phyloP scores from a whole-genome alignment of 768 basidiomycete genomes.

The button mushroom (Agaricus bisporus) region DNA sequence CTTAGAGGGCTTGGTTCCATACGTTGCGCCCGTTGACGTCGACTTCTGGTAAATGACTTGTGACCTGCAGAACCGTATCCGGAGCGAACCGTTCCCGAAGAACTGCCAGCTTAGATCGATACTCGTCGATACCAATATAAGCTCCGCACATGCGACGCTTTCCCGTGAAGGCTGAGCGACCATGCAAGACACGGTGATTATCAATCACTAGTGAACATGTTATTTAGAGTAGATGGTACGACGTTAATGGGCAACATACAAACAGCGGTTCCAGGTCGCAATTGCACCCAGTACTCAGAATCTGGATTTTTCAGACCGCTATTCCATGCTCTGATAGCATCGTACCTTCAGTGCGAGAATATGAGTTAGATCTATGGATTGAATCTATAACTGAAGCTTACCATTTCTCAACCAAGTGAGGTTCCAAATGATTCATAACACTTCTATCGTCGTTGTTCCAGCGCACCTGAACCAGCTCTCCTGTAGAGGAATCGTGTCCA shows the following conservation, averaged over 20 bases:
- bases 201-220: slow-evolving; percentile 57
- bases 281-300: slow-evolving; percentile 88
- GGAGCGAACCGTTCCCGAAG: slow-evolving; percentile 53
- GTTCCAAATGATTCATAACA: slow-evolving; percentile 56
- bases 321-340: slow-evolving; percentile 78
- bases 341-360: slow-evolving; percentile 45
- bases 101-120: slow-evolving; percentile 68
- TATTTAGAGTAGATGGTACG: not conserved
- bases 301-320: slow-evolving; percentile 67
- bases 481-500: slow-evolving; percentile 51
- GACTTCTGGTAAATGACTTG: slow-evolving; percentile 17
- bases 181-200: slow-evolving; percentile 92
- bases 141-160: slow-evolving; percentile 93
- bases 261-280: slow-evolving; percentile 82
- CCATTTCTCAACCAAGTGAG: slow-evolving; percentile 71
- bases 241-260: slow-evolving; percentile 39
- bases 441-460: slow-evolving; percentile 97
- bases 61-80: slow-evolving; percentile 21
- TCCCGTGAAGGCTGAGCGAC: slow-evolving; percentile 86
- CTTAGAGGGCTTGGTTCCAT: slow-evolving; percentile 50
- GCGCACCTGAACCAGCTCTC: slow-evolving; percentile 68
- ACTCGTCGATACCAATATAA: slow-evolving; percentile 91
- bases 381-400: slow-evolving; percentile 18
- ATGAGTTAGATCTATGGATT: not conserved
- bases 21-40: slow-evolving; percentile 39